Evolutionary conservation across 805 yeast species (phyloP), one percentile per base, ranked within the genome.

Genomic region (Starmerella bombi): DNA sequence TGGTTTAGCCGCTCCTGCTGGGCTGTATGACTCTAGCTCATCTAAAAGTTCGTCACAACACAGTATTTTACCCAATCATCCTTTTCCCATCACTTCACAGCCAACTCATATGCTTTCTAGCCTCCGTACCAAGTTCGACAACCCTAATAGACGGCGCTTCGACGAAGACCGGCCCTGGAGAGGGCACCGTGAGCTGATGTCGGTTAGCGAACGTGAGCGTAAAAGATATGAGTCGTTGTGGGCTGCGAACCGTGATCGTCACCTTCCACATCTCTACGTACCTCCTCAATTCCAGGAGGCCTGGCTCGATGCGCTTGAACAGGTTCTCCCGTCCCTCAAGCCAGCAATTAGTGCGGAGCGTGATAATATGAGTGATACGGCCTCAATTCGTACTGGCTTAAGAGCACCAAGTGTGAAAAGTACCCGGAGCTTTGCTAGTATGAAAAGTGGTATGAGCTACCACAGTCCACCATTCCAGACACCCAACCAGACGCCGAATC

Each of bases 101-200:
- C 32, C 33, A 30, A 39, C 42, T 5, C 27, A 23, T 12, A 35
- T 49, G 50, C 43, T 40, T 18, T 44, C 37, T 20, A 49, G 52
- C 12, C 53, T 61, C 55, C 50, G 65, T 19, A 63, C 59, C 6
- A 20, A 32, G 35, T 32, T 32, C 27, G 35, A 32, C 39, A 67
- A 65, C 44, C 64, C 59, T 23, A 58, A 61, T 42, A 63, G 63
- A 42, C 54, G 64, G 15, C 58, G 59, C 21, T 85, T 86, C 59
- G 79, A 86, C 55, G 93, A 80, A 53, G 82, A 80, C 44, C 84
- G 85, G 59, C 97, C 97, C 0, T 85, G 96, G 95, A 85, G 86
- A 52, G 76, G 78, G 52, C 96, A 84, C 59, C 65, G 65, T 23
- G 80, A 74, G 44, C 65, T 75, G 5, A 53, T 47, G 56, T 65